A percentile compares a stretch with the other conserved stretches of the same genome.
Conservation (phyloP, 2,329 filamentous ascomycete genomes). For the Pyricularia grisea region DNA sequence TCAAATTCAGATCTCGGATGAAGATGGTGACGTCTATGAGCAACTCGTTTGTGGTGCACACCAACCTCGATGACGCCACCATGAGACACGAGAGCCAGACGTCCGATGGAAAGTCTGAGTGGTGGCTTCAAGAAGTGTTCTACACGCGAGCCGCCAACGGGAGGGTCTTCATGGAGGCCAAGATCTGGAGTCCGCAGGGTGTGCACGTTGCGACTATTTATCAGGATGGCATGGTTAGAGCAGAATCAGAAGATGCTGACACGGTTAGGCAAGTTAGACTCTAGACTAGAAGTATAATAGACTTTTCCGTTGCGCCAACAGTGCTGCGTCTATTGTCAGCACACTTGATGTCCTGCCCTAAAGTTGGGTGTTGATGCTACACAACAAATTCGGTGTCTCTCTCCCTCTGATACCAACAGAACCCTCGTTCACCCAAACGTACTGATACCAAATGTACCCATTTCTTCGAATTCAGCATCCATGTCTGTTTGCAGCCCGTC, state of each 20-base stretch:
- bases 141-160: slow-evolving; percentile 39
- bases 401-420: neutral
- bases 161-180: slow-evolving; percentile 35
- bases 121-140: slow-evolving; percentile 44
- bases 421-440: neutral
- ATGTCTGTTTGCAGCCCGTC: neutral
- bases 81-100: slow-evolving; percentile 22
- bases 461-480: neutral
- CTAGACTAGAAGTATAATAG: neutral
- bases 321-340: neutral
- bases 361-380: too few species aligned
- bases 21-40: slow-evolving; percentile 35
- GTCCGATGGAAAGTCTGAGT: slow-evolving; percentile 17
- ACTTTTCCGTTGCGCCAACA: neutral
- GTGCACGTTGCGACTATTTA: slow-evolving; percentile 44
- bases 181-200: slow-evolving; percentile 44
- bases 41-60: slow-evolving; percentile 43
- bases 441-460: neutral
- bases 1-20: slow-evolving; percentile 29
- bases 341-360: too few species aligned
- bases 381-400: neutral
- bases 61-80: slow-evolving; percentile 35
- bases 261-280: neutral
- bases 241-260: slow-evolving; percentile 12
- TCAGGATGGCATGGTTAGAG: slow-evolving; percentile 38